Evolutionary conservation across 202 grass and related monocot species (phyloP), one percentile per base, ranked within the genome.

Genomic region (Saccharum hybrid): DNA sequence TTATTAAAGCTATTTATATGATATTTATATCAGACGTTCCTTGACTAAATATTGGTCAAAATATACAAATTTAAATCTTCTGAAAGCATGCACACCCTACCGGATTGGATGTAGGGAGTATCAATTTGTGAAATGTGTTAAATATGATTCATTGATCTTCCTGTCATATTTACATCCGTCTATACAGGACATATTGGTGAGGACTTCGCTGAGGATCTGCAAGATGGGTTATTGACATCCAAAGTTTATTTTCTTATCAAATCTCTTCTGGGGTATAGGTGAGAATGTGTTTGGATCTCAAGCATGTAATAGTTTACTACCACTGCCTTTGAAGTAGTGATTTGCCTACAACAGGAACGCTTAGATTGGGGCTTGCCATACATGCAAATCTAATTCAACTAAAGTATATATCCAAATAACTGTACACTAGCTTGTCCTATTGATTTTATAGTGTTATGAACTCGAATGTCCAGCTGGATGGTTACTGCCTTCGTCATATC

Each of bases 191-290:
- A 7, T 70, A 73, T 94, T 76, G 89, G 91, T 38, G 82, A 88
- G 43, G 82, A 93, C 82, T 74, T 93, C 1, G 56, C 41, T 56
- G 73, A 75, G 5, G 80, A 88, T 79, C 16, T 88, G 46, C 76
- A 84, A 66, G 69, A 88, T 83, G 89, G 87, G 12, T 74, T 94
- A 65, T 84, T 97, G 74, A 78, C 85, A 18, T 39, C 89, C 30
- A 94, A 90, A 91, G 79, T 94, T 74, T 59, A 83, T 77, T 83
- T 88, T 83, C 94, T 97, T 74, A 76, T 97, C 36, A 37, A 85
- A 85, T 83, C 42, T 79, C 94, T 97, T 90, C 19, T 78, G 65
- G 41, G 81, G 42, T 90, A 92, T 88, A 97, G 91, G 94, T 94
- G 60, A 82, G 71, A 82, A 34, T 15, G 36, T 72, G 10, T 8